A percentile compares a stretch with the other conserved stretches of the same genome.
Evolutionary conservation across 495 filamentous ascomycete genomes (phyloP).

Genomic region (Terfezia boudieri): DNA sequence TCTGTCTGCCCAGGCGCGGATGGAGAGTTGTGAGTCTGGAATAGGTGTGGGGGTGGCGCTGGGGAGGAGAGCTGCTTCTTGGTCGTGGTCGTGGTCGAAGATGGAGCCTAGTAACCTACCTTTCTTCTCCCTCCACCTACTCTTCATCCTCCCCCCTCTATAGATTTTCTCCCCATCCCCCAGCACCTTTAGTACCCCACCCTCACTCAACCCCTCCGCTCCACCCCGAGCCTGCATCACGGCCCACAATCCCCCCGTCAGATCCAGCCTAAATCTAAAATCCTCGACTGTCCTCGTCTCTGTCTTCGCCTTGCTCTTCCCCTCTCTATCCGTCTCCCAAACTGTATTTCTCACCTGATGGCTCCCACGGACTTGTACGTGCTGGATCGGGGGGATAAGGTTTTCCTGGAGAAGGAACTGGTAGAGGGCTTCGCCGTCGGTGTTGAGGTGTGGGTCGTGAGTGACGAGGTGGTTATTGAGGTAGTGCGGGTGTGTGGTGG

Average conservation of each 20-base stretch:
- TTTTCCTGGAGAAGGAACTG: slow-evolving; percentile 4
- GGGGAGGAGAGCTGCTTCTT: background rate
- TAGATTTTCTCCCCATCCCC: background rate
- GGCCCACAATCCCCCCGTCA: background rate
- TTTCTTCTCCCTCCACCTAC: too few relatives aligned
- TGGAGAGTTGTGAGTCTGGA: background rate
- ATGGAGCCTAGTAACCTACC: too few relatives aligned
- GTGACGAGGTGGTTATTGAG: slow-evolving; percentile 2
- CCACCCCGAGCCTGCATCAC: background rate
- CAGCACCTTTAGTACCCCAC: slow-evolving; percentile 1
- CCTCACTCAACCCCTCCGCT: background rate
- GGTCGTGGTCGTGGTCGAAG: background rate
- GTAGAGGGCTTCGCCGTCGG: slow-evolving; percentile 15
- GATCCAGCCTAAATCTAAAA: background rate
- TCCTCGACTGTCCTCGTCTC: background rate
- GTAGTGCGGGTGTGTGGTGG: slow-evolving; percentile 3
- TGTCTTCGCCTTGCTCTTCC: slow-evolving; percentile 5
- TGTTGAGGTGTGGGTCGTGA: slow-evolving; percentile 17
- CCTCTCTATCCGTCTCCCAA: slow-evolving; percentile 1
- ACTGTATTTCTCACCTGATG: background rate
- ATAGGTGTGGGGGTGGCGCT: background rate
- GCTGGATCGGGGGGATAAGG: background rate
- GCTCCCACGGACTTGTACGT: background rate
- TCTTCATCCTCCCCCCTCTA: slow-evolving; percentile 8
- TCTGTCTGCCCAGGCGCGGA: slow-evolving; percentile 9